Conservation (phyloP, 2,329 filamentous ascomycete genomes). For the Camillea tinctor region DNA sequence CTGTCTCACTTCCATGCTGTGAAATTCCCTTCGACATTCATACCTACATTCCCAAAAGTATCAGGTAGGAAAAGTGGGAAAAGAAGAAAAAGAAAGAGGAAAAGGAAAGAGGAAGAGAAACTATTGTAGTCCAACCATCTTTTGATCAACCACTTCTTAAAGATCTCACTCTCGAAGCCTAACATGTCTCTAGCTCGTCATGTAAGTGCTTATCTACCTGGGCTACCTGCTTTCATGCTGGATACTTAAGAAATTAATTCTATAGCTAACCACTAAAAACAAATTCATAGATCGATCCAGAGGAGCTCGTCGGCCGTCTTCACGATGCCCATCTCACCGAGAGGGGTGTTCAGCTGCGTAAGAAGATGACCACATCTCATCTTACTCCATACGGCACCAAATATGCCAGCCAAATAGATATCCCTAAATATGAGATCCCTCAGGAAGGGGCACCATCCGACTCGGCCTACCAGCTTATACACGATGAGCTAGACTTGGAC, state of each 20-base stretch:
- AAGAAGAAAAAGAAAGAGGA: too few relatives aligned
- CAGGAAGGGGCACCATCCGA: conserved; percentile 58
- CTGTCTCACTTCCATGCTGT: too few relatives aligned
- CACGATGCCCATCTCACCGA: conserved; percentile 43
- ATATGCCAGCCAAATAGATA: conserved; percentile 53
- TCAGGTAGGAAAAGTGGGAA: too few relatives aligned
- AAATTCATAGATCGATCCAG: conserved; percentile 48
- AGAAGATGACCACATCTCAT: conserved; percentile 45
- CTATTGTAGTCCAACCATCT: too few relatives aligned
- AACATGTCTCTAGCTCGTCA: conserved; percentile 19
- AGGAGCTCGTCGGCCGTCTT: conserved; percentile 54
- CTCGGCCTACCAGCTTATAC: conserved; percentile 63
- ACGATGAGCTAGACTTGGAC: conserved; percentile 63
- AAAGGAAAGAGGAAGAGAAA: too few relatives aligned
- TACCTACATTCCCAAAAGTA: too few relatives aligned
- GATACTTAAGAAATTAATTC: too few relatives aligned
- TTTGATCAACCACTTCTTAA: too few relatives aligned
- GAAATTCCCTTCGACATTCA: too few relatives aligned
- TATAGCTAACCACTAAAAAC: background rate
- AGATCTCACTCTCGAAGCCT: background rate
- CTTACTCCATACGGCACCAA: conserved; percentile 57
- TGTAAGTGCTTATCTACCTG: conserved; percentile 5
- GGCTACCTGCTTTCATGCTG: background rate
- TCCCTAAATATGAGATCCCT: conserved; percentile 61
- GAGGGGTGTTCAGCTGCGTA: conserved; percentile 36